A percentile compares a stretch with the other conserved stretches of the same genome.
Evolutionary conservation across 2,329 filamentous ascomycete species (phyloP).

Genomic region (Colletotrichum tropicale): DNA sequence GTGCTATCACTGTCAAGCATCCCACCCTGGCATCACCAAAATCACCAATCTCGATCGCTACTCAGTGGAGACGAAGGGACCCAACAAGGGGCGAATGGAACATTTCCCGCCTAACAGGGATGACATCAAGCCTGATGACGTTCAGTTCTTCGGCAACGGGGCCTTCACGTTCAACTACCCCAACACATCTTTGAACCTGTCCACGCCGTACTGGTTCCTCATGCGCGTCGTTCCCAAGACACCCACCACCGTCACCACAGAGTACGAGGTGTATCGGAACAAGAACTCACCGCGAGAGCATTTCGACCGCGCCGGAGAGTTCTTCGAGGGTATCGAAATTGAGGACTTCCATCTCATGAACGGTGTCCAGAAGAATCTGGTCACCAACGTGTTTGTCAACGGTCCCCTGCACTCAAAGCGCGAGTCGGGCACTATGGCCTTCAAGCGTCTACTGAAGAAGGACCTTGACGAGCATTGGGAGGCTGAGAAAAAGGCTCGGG

Average conservation of each 20-base stretch:
- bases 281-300: conserved; percentile 46
- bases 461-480: background rate
- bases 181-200: conserved; percentile 42
- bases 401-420: conserved; percentile 46
- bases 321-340: conserved; percentile 54
- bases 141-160: conserved; percentile 19
- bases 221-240: conserved; percentile 51
- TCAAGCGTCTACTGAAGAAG: background rate
- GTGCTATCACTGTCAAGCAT: background rate
- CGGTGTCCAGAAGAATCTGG: conserved; percentile 52
- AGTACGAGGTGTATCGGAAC: conserved; percentile 56
- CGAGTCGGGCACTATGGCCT: background rate
- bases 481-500: background rate
- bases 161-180: conserved; percentile 43
- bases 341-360: conserved; percentile 57
- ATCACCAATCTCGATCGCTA: background rate
- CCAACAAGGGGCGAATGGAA: conserved; percentile 34
- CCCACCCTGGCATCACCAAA: background rate
- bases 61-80: conserved; percentile 34
- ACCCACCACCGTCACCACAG: conserved; percentile 44
- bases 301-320: conserved; percentile 31
- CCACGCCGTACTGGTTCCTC: conserved; percentile 26
- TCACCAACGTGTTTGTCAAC: conserved; percentile 52
- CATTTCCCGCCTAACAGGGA: conserved; percentile 39
- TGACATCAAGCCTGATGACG: conserved; percentile 35